These are phyloP conservation scores for Phlebopus sp. DNA, from an alignment of 1,284 basidiomycete species.

Conservation along the genomic window DNA sequence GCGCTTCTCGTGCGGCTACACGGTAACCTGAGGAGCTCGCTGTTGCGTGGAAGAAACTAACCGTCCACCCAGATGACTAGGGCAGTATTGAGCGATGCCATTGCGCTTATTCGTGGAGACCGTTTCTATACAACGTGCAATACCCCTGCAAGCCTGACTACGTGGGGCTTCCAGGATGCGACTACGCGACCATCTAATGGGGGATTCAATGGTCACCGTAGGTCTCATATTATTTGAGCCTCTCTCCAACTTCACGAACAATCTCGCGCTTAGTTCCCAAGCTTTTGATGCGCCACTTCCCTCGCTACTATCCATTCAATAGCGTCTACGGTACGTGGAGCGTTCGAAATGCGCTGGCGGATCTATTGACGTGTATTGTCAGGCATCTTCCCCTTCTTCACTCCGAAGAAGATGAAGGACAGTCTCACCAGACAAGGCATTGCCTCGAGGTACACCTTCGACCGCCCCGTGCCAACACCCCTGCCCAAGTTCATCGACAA, in stretches of 20 bases:
- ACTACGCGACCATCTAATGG: slow-evolving; percentile 38
- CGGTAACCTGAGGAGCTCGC: slow-evolving; percentile 30
- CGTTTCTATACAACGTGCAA: slow-evolving; percentile 51
- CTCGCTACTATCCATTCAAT: slow-evolving; percentile 44
- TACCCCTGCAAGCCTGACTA: slow-evolving; percentile 47
- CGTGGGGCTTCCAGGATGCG: slow-evolving; percentile 48
- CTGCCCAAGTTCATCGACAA: slow-evolving; percentile 38
- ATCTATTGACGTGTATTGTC: slow-evolving; percentile 15
- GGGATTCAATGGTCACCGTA: slow-evolving; percentile 35
- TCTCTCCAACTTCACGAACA: neutral
- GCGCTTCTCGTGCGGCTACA: slow-evolving; percentile 50
- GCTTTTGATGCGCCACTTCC: slow-evolving; percentile 44
- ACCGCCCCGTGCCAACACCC: slow-evolving; percentile 30
- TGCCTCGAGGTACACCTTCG: slow-evolving; percentile 43
- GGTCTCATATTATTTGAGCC: slow-evolving; percentile 1
- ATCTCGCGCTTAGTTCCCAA: slow-evolving; percentile 34
- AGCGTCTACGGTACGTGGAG: slow-evolving; percentile 4
- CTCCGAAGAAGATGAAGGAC: slow-evolving; percentile 43
- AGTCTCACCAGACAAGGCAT: slow-evolving; percentile 40
- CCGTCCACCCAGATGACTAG: neutral
- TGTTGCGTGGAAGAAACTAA: neutral
- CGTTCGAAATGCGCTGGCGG: no score
- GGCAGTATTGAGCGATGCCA: slow-evolving; percentile 46
- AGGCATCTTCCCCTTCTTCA: slow-evolving; percentile 51
- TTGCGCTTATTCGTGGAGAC: slow-evolving; percentile 48